Conservation (phyloP, 2,329 filamentous ascomycete genomes). For the Colletotrichum orchidophilum region DNA sequence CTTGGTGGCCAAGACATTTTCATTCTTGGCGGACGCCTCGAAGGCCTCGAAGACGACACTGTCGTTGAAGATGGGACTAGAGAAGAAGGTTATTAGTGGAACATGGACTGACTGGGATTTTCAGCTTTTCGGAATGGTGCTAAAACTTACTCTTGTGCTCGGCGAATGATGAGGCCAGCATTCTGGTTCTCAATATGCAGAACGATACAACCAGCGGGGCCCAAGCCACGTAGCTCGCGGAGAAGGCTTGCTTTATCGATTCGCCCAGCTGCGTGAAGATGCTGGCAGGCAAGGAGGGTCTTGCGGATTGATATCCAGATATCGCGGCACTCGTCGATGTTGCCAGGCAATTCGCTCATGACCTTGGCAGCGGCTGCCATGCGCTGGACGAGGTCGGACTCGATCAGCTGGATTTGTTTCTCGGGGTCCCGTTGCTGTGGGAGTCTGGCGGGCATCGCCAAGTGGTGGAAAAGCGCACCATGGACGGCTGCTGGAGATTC, state of each 20-base stretch:
- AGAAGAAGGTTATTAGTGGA: neutral
- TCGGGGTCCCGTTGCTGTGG: slow-evolving; percentile 20
- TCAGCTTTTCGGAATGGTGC: neutral
- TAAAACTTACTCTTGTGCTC: slow-evolving; percentile 39
- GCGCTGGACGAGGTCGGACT: slow-evolving; percentile 1
- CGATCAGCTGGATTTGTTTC: slow-evolving; percentile 9
- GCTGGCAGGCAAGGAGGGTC: slow-evolving; percentile 4
- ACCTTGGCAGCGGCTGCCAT: slow-evolving; percentile 10
- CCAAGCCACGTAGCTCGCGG: neutral
- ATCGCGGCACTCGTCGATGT: neutral
- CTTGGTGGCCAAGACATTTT: slow-evolving; percentile 60
- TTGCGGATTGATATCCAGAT: slow-evolving; percentile 5
- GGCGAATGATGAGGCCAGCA: slow-evolving; percentile 43
- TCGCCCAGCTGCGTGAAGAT: slow-evolving; percentile 8
- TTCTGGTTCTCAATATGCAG: slow-evolving; percentile 40
- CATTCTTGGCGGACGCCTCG: slow-evolving; percentile 64
- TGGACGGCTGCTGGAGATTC: slow-evolving; percentile 7
- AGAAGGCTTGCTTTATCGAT: slow-evolving; percentile 19
- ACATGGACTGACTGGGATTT: neutral
- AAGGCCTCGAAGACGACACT: slow-evolving; percentile 63
- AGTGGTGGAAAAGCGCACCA: slow-evolving; percentile 23
- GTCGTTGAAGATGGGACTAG: slow-evolving; percentile 37
- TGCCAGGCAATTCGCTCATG: slow-evolving; percentile 4
- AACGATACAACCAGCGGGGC: slow-evolving; percentile 7
- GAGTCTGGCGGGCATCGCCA: slow-evolving; percentile 23